A percentile compares a stretch with the other conserved stretches of the same genome.
These are phyloP conservation scores for Fallopia convolvulus DNA, from an alignment of 148 eudicot species.

Conservation along the genomic window DNA sequence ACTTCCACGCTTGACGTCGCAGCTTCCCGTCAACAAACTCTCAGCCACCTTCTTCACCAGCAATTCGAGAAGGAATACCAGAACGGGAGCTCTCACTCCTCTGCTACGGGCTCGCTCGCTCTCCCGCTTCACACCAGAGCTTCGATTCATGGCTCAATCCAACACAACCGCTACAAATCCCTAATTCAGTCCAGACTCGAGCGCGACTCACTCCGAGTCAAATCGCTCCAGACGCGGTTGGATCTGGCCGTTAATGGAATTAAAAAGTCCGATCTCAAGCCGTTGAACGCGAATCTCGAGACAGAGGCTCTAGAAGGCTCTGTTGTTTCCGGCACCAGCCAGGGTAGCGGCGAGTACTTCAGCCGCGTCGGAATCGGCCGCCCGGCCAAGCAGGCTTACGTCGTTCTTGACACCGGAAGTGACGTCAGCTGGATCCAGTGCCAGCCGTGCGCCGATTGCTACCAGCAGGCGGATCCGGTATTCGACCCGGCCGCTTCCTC, in stretches of 20 bases:
- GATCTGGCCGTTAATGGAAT: not conserved
- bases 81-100: not conserved
- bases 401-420: constrained; percentile 58
- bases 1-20: not conserved
- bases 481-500: constrained; percentile 48
- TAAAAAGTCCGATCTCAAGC: not conserved
- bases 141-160: not conserved
- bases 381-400: constrained; percentile 41
- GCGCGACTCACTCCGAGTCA: constrained; percentile 6
- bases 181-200: not conserved
- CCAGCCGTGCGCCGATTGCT: constrained; percentile 49
- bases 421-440: constrained; percentile 65
- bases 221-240: not conserved
- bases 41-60: not conserved
- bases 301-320: constrained; percentile 42
- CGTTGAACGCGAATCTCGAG: constrained; percentile 8
- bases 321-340: constrained; percentile 48
- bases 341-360: constrained; percentile 63
- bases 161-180: not conserved
- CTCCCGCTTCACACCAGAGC: constrained; percentile 5
- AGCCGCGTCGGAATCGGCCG: constrained; percentile 59
- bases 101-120: not conserved
- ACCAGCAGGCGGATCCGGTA: constrained; percentile 54
- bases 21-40: not conserved
- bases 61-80: not conserved